Evolutionary conservation across 2,329 filamentous ascomycete species (phyloP), one percentile per base, ranked within the genome.

Genomic region (Sclerotinia minor): DNA sequence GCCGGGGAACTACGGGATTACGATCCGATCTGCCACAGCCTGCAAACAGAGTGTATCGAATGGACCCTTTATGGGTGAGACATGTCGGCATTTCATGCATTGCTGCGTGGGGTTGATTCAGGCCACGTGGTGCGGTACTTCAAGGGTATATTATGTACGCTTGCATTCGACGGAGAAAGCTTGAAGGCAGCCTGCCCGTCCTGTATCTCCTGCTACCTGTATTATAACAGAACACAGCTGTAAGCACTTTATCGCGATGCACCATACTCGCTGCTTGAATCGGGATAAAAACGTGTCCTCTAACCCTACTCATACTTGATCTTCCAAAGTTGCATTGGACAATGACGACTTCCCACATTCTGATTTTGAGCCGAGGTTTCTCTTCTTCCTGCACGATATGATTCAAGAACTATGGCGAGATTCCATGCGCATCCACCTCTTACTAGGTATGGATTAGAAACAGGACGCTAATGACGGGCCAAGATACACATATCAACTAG

Each of bases 61-160:
- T 45, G 53, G 29, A 35, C 32, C 53, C 17, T 65, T 50, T 41
- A 41, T 41, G 38, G 19, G 32, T 19, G 7, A 35, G 24, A 65
- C 44, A 50, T 59, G 53, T 65, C 64, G 53, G 53, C 29, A 65
- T 50, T 59, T 59, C 64, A 21, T 65, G 64, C 53, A 65, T 65
- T 17, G 44, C 29, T 59, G 21, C 53, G 29, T 59, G 54, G 44
- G n/a, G 19, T 59, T 26, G 17, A 19, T 38, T 24, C 11, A 58
- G 29, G 53, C 53, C 64, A 65, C 44, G 64, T 59, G 59, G 59
- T 61, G 32, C 21, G 15, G 44, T 50, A 35, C 35, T 49, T 59
- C 41, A 65, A 65, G 44, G 53, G 44, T 58, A 65, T 58, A n/a
- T n/a, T n/a, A n/a, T n/a, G n/a, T 35, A 65, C 63, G 44, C 53